Base-by-base conservation (phyloP, 768 basidiomycete species). In the Naganishia friedmannii region DNA sequence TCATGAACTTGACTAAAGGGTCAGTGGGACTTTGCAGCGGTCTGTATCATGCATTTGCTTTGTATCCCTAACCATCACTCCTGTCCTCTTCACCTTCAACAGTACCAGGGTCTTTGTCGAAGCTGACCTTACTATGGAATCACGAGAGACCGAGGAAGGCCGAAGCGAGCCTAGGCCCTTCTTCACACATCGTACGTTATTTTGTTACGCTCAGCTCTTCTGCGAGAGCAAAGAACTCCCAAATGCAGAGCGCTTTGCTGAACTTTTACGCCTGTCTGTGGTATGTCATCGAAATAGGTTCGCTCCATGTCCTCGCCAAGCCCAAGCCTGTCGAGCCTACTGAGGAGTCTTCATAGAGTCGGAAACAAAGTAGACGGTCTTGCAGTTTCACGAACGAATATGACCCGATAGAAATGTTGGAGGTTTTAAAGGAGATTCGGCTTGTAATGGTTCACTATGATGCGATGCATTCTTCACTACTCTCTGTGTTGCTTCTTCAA, bases 101-200 rank as follows among this genome's bases (percentile, higher is more conserved):
- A 63, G 60, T 28, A 45, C 65, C 46, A 51, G 48, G 48, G 65
- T 66, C 3, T 53, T 32, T 48, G 65, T 66, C 23, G 65, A 66
- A 39, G 65, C 65, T 13, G 65, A 66, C 34, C 48, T 66, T 53
- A 32, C 46, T 7, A 21, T 66, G 28, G 48, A 66, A 21, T 19
- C 28, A 10, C 46, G 51, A 32, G 37, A 66, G 48, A 21, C 17
- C 29, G 65, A 66, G 34, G 65, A 66, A n/a, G 65, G 65, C 15
- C 48, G 5, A 12, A 23, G 48, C 17, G 48, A 51, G 1, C 65
- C 65, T 37, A 66, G 21, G 46, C 29, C 48, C 1, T 66, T 66
- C 34, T 66, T 66, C 48, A 51, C 46, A 3, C 65, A 66, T 31
- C 65, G 65, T 66, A 34, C 19, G 65, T 66, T 6, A 31, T 31